phyloP scores from a whole-genome alignment of 495 filamentous ascomycete genomes.

The Hypoxylon lienhwacheense region DNA sequence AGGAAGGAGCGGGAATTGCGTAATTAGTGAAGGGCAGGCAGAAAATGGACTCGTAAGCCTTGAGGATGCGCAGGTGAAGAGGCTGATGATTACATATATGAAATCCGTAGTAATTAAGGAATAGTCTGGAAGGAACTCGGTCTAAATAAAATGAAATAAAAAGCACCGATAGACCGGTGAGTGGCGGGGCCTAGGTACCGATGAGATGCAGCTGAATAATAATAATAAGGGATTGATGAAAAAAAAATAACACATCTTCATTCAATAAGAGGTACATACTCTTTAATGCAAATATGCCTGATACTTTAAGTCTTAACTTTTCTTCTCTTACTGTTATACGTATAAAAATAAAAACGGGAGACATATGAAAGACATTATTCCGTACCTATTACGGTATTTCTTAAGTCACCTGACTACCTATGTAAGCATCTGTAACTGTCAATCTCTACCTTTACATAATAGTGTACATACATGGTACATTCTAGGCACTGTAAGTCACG shows the following conservation, averaged over 20 bases:
- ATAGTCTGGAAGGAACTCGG: constrained; percentile 34
- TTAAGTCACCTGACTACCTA: constrained; percentile 6
- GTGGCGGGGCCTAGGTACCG: constrained; percentile 17
- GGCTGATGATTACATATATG: constrained; percentile 38
- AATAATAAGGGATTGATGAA: background rate
- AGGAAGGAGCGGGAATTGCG: background rate
- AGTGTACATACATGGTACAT: no score
- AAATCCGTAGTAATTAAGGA: constrained; percentile 24
- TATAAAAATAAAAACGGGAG: no score
- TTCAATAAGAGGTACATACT: no score
- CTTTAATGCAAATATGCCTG: no score
- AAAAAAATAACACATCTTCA: no score
- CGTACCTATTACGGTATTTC: background rate
- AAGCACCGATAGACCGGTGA: background rate
- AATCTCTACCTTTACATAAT: constrained; percentile 8
- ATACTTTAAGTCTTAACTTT: no score
- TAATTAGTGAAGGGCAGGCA: no score
- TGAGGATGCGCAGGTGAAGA: constrained; percentile 29
- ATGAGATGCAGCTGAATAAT: background rate
- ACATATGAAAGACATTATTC: no score
- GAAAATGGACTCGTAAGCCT: constrained; percentile 33
- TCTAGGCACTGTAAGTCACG: constrained; percentile 30
- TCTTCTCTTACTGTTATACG: no score
- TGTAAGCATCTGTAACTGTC: no score
- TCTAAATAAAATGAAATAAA: background rate